Base-by-base conservation (phyloP, 768 basidiomycete species). In the Mycena maculata region DNA sequence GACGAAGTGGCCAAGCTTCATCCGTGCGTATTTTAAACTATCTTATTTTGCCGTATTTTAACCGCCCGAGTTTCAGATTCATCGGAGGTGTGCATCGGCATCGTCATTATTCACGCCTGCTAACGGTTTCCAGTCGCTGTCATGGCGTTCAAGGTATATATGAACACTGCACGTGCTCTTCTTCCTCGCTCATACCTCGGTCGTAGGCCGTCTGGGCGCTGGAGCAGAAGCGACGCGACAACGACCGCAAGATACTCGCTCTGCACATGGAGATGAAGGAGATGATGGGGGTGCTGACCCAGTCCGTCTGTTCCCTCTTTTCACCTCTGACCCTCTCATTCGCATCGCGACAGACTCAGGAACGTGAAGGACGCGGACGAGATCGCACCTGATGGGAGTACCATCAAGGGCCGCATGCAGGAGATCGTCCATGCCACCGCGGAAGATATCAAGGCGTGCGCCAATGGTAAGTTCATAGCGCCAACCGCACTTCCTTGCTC, bases 251-350 rank as follows among this genome's bases (percentile, higher is more conserved):
- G 58, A 60, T 65, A 28, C 50, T 76, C 10, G 58, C 74, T 0
- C 70, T 83, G 15, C 76, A 79, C 39, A 69, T 77, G 8, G 76
- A 78, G 64, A 83, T 83, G 81, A 76, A 70, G 45, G 77, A 82
- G 27, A 83, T 80, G 81, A 79, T 83, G 76, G 61, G 65, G 5
- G 74, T 73, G 9, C 72, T 82, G 2, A 45, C 78, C 0, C 78
- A 79, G 81, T 81, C 42, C 1, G 81, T 81, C 42, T 0, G 67
- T 47, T 11, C 75, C 28, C 23, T 36, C 6, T 28, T 3, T 33
- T n/a, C 20, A 16, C 9, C 23, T 13, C 27, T 8, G 44, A n/a
- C 33, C 10, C 20, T 44, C 27, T 22, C 16, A 20, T 13, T 25
- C 22, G 12, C 41, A 36, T 49, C 45, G 4, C 22, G 31, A 11